phyloP scores from a whole-genome alignment of 169 alveolate species.

The Plasmodium coatneyi region DNA sequence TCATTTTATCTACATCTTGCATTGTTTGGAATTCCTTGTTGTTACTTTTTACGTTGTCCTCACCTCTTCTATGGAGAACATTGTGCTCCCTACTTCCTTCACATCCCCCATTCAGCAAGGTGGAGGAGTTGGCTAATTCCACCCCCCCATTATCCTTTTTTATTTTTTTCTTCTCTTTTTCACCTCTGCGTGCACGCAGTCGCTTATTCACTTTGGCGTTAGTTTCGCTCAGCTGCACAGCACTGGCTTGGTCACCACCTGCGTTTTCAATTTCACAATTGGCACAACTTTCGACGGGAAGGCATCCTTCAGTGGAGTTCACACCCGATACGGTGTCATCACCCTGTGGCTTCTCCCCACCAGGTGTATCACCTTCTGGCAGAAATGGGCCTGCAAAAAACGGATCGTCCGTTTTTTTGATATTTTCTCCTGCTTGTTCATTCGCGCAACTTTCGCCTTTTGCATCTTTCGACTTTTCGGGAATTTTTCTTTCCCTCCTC shows the following conservation, averaged over 20 bases:
- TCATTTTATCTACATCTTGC: neutral
- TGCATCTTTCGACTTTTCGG: constrained; percentile 10
- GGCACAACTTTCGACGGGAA: neutral
- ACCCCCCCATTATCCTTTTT: neutral
- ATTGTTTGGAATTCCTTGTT: neutral
- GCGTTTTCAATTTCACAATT: neutral
- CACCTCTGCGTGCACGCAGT: neutral
- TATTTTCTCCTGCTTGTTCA: neutral
- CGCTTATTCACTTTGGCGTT: constrained; percentile 1
- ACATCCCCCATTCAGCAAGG: neutral
- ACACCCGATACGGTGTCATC: neutral
- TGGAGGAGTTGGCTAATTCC: neutral
- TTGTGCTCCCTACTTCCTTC: neutral
- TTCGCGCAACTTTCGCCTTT: neutral
- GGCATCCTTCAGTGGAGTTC: neutral
- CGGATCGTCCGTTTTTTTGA: constrained; percentile 14
- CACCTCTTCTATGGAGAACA: neutral
- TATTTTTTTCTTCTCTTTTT: constrained; percentile 1
- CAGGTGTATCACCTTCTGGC: neutral
- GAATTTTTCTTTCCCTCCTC: constrained; percentile 22
- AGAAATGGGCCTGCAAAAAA: neutral
- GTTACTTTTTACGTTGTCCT: neutral
- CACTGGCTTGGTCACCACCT: neutral
- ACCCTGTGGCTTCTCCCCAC: neutral
- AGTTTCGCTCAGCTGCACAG: neutral